Evolutionary conservation across 768 basidiomycete genomes (phyloP).

Genomic region (Hirschioporus abietinus): DNA sequence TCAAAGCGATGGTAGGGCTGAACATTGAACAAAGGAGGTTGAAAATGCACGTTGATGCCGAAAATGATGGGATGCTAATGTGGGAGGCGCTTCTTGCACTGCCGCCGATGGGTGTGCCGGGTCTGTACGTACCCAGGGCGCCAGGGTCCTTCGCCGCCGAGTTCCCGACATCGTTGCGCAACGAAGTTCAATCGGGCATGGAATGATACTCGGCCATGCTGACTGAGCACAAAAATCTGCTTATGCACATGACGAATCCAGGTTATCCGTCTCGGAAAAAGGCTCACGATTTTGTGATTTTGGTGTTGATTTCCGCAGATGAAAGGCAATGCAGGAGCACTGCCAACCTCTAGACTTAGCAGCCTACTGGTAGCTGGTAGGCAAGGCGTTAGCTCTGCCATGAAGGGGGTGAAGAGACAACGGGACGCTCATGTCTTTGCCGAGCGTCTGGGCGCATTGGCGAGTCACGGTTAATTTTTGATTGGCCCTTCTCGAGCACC

Average conservation of each 20-base stretch:
- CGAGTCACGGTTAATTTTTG: not conserved
- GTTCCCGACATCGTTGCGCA: not conserved
- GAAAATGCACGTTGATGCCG: not conserved
- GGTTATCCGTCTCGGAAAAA: not conserved
- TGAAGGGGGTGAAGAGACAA: not conserved
- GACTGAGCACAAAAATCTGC: not conserved
- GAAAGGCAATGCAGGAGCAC: not conserved
- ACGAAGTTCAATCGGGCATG: not conserved
- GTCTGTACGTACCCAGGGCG: not conserved
- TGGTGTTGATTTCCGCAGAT: too few species aligned
- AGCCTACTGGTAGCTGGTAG: too few species aligned
- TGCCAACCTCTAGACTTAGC: not conserved
- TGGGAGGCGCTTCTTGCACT: not conserved
- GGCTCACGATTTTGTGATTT: not conserved
- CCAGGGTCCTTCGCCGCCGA: not conserved
- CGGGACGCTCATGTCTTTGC: not conserved
- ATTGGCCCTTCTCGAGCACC: not conserved
- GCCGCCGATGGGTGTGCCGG: slow-evolving; percentile 1
- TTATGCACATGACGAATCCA: not conserved
- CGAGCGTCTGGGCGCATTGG: not conserved
- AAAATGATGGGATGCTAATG: not conserved
- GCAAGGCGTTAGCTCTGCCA: not conserved
- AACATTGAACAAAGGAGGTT: not conserved
- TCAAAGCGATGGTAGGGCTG: not conserved
- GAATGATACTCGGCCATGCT: not conserved